Conservation (phyloP, 1,284 basidiomycete genomes). For the Puccinia triticina region DNA sequence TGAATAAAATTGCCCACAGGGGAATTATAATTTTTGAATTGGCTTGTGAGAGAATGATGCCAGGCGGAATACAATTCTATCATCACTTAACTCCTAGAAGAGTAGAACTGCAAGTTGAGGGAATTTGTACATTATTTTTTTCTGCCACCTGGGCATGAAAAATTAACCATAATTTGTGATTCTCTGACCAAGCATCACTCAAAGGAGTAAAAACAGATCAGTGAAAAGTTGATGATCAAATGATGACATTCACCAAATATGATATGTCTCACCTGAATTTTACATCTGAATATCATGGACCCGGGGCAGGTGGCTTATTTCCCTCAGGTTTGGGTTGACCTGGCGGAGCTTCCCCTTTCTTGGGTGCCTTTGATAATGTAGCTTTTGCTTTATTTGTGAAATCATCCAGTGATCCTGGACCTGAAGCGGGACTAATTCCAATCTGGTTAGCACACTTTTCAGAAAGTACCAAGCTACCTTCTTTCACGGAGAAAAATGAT, state of each 20-base stretch:
- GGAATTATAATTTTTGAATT: too few species aligned
- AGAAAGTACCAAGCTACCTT: background rate
- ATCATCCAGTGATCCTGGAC: slow-evolving; percentile 9
- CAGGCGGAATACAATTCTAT: too few species aligned
- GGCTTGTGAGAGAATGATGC: too few species aligned
- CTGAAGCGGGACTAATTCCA: background rate
- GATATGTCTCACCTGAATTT: background rate
- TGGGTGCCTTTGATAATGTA: background rate
- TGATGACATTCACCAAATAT: background rate
- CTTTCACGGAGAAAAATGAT: background rate
- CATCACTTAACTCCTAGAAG: too few species aligned
- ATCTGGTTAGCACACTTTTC: background rate
- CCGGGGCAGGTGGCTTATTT: background rate
- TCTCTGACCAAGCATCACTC: background rate
- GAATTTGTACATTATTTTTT: background rate
- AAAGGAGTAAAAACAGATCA: background rate
- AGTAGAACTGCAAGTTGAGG: too few species aligned
- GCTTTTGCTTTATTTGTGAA: background rate
- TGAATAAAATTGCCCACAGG: too few species aligned
- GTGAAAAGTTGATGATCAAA: background rate
- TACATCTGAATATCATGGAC: background rate
- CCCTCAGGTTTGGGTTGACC: background rate
- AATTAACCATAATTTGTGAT: background rate
- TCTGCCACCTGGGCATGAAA: background rate
- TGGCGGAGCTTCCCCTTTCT: background rate